Base-by-base conservation (phyloP, 257 asterid genomes). In the Agastache rugosa region DNA sequence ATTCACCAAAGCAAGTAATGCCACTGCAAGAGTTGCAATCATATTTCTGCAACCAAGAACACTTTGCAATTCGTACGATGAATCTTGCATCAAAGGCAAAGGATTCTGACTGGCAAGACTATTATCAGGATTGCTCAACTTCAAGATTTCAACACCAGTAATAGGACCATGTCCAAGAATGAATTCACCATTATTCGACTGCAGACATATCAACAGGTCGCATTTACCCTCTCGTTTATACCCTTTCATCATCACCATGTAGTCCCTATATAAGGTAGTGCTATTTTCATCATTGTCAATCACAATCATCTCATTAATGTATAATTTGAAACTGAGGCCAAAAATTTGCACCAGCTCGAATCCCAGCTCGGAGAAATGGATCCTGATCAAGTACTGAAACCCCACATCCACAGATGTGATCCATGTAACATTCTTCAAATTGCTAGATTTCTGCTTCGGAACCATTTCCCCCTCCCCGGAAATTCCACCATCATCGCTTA, bases 81-180 rank as follows among this genome's bases (percentile, higher is more conserved):
- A 79, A 59, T 54, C 54, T 7, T 15, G 64, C 9, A 19, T 17
- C 6, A 66, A 53, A 7, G 79, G 76, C 55, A 59, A 45, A 11
- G 84, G 79, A 29, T 73, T 84, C 14, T 48, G 67, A 74, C 85
- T 74, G 15, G 87, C 89, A 54, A 85, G 93, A 84, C 71, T 85
- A 64, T 84, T 77, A 67, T 84, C 90, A 42, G 72, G 90, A 58
- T 88, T 88, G 83, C 91, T 83, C 48, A 86, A 77, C 88, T 88
- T 88, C 83, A 86, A 83, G 48, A 88, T 79, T 58, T 88, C 93
- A 71, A 86, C 59, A 55, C 89, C 89, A 70, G 81, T 82, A 42
- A 88, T 72, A 15, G 88, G 87, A 12, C 77, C 83, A 51, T 74
- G 56, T 59, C 75, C 77, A 11, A 54, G 63, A 5, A 69, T 6